These are phyloP conservation scores for Russula brevipes DNA, from an alignment of 768 basidiomycete genomes.

Conservation along the genomic window DNA sequence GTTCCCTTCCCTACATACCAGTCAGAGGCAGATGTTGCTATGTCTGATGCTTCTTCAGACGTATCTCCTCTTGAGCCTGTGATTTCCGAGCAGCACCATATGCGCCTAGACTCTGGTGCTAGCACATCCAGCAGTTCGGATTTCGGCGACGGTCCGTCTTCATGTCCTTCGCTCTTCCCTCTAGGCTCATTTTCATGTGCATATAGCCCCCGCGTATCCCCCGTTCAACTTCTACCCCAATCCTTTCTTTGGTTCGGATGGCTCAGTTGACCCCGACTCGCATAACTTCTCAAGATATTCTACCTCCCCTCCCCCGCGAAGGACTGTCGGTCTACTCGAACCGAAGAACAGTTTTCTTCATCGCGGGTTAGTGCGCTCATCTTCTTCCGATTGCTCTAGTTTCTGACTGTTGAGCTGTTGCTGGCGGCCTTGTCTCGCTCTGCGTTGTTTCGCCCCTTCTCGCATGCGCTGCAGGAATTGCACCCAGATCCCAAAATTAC, in stretches of 20 bases:
- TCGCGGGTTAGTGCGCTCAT: slow-evolving; percentile 54
- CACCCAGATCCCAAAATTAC: slow-evolving; percentile 77
- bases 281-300: slow-evolving; percentile 28
- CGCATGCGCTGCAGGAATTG: slow-evolving; percentile 46
- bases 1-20: slow-evolving; percentile 62
- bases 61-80: slow-evolving; percentile 52
- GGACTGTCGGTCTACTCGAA: slow-evolving; percentile 58
- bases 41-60: slow-evolving; percentile 49
- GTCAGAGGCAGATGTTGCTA: slow-evolving; percentile 59
- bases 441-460: neutral
- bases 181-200: slow-evolving; percentile 32
- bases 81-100: slow-evolving; percentile 46
- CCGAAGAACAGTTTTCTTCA: slow-evolving; percentile 55
- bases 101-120: slow-evolving; percentile 59
- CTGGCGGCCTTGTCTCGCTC: slow-evolving; percentile 17
- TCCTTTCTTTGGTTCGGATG: slow-evolving; percentile 26
- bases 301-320: slow-evolving; percentile 39
- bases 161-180: neutral
- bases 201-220: slow-evolving; percentile 47
- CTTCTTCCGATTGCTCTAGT: neutral
- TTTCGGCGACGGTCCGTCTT: slow-evolving; percentile 36
- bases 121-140: slow-evolving; percentile 47
- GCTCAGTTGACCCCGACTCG: slow-evolving; percentile 46
- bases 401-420: slow-evolving; percentile 1
- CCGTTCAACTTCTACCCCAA: slow-evolving; percentile 51